Percentiles rank a stretch among this genome's conserved stretches.
Evolutionary conservation across 495 filamentous ascomycete species (phyloP).

Genomic region (Penicillium verhagenii): DNA sequence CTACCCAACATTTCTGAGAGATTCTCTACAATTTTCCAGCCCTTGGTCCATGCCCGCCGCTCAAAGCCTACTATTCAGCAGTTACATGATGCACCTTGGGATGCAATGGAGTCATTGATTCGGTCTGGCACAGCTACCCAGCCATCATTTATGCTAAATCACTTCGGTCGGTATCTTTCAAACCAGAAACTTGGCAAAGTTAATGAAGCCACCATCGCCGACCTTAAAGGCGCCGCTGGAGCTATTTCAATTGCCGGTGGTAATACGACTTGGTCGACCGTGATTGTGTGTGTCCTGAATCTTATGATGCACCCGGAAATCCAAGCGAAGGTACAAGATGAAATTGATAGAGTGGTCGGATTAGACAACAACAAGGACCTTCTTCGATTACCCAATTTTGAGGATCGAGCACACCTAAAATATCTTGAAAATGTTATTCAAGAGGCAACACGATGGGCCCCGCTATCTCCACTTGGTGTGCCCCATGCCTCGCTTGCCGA

Average conservation of each 20-base stretch:
- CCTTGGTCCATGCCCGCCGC: slow-evolving; percentile 14
- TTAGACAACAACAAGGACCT: slow-evolving; percentile 7
- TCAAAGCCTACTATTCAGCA: slow-evolving; percentile 15
- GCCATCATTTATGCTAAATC: slow-evolving; percentile 31
- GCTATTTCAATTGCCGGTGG: slow-evolving; percentile 53
- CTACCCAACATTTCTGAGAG: slow-evolving; percentile 17
- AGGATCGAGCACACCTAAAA: slow-evolving; percentile 22
- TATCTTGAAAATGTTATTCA: slow-evolving; percentile 35
- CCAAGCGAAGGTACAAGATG: slow-evolving; percentile 46
- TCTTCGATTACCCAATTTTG: slow-evolving; percentile 19
- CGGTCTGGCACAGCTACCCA: slow-evolving; percentile 35
- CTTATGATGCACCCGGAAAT: slow-evolving; percentile 42
- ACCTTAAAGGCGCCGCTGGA: slow-evolving; percentile 49
- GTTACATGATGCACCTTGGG: slow-evolving; percentile 40
- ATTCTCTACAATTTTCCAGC: slow-evolving; percentile 22
- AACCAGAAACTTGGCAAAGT: slow-evolving; percentile 22
- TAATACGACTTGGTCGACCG: slow-evolving; percentile 41
- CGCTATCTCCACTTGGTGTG: slow-evolving; percentile 39
- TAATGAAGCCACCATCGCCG: slow-evolving; percentile 40
- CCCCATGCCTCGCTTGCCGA: slow-evolving; percentile 53
- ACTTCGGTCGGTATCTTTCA: slow-evolving; percentile 17
- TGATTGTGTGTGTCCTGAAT: slow-evolving; percentile 40
- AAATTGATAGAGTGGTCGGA: slow-evolving; percentile 30
- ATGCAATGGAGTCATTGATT: slow-evolving; percentile 37
- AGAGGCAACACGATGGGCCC: slow-evolving; percentile 39